phyloP scores from a whole-genome alignment of 2,329 filamentous ascomycete genomes.

The Ambrosiella xylebori region DNA sequence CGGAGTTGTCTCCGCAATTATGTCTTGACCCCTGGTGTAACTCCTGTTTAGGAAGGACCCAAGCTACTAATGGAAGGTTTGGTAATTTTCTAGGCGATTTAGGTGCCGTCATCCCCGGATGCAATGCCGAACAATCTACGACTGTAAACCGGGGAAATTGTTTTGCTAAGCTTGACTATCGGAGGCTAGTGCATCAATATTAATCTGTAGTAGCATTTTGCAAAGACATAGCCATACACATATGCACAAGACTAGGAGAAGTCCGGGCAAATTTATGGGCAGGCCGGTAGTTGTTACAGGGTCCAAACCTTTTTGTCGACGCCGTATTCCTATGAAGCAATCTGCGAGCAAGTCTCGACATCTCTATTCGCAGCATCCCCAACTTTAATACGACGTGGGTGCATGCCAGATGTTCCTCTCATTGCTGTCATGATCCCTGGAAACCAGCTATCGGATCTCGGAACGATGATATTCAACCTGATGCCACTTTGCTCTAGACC shows the following conservation, averaged over 20 bases:
- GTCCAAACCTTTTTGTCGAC: background rate
- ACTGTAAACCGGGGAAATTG: background rate
- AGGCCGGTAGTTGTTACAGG: background rate
- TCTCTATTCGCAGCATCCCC: background rate
- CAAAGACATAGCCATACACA: background rate
- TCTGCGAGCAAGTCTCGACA: background rate
- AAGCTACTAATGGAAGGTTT: background rate
- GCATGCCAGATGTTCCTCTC: background rate
- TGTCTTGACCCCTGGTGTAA: background rate
- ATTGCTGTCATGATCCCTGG: background rate
- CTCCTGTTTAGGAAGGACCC: background rate
- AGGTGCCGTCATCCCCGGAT: background rate
- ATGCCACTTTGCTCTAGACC: background rate
- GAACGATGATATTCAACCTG: background rate
- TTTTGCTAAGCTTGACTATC: no score
- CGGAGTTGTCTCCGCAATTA: background rate
- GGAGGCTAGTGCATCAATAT: no score
- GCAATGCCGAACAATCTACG: background rate
- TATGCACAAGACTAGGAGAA: background rate
- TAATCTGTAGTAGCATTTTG: background rate
- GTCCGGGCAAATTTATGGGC: background rate
- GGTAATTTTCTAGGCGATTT: background rate
- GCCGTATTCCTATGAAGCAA: background rate
- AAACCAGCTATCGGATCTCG: background rate
- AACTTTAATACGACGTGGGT: background rate